Conservation (phyloP, 169 alveolate species). For the Eimeria sp. region DNA sequence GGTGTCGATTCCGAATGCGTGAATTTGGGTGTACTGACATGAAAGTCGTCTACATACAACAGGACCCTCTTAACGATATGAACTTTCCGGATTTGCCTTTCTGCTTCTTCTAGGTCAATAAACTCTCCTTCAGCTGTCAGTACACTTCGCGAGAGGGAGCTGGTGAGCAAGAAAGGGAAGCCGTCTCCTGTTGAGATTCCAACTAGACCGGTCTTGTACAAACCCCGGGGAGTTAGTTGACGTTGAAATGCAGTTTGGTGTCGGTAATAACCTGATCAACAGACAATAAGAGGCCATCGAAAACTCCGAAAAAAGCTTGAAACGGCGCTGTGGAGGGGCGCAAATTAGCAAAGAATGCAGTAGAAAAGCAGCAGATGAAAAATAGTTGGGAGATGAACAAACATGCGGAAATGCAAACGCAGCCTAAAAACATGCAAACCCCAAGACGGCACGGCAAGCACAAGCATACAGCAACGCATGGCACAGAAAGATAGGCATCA, state of each 20-base stretch:
- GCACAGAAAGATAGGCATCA: background rate
- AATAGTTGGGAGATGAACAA: background rate
- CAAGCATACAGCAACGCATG: background rate
- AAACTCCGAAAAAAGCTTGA: background rate
- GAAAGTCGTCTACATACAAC: constrained; percentile 57
- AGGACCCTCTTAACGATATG: constrained; percentile 39
- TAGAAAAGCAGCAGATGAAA: background rate
- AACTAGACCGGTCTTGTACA: constrained; percentile 55
- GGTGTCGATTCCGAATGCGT: background rate
- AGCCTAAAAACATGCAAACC: background rate
- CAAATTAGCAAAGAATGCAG: background rate
- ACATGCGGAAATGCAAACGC: background rate
- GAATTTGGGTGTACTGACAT: constrained; percentile 13
- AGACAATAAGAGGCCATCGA: background rate
- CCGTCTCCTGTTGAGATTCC: constrained; percentile 39
- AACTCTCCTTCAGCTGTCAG: constrained; percentile 70
- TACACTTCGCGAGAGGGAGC: constrained; percentile 38
- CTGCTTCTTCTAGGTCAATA: constrained; percentile 75
- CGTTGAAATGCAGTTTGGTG: constrained; percentile 69
- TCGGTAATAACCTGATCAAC: constrained; percentile 53
- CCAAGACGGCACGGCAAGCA: background rate
- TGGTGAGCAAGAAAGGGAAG: constrained; percentile 30
- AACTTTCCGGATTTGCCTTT: constrained; percentile 45
- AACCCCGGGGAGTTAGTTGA: constrained; percentile 47
- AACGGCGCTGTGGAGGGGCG: background rate